phyloP scores from a whole-genome alignment of 225 moss, liverwort and hornwort genomes.

The Sphagnum contortum region DNA sequence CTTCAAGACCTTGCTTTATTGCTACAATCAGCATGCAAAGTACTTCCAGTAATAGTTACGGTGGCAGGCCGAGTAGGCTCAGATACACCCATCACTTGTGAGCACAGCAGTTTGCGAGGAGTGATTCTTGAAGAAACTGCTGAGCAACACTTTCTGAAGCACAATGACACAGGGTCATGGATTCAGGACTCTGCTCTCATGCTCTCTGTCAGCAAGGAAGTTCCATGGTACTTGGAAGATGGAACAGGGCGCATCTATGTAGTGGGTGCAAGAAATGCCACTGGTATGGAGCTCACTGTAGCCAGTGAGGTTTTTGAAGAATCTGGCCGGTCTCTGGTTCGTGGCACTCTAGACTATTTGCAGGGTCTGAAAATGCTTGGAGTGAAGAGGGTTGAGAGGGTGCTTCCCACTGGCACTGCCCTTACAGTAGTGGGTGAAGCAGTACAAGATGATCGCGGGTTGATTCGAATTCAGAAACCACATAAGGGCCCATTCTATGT shows the following conservation, averaged over 20 bases:
- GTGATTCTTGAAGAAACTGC: slow-evolving; percentile 96
- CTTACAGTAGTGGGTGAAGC: slow-evolving; percentile 96
- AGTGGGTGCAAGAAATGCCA: slow-evolving; percentile 84
- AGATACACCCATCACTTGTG: slow-evolving; percentile 79
- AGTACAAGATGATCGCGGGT: slow-evolving; percentile 79
- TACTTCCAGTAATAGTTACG: slow-evolving; percentile 82
- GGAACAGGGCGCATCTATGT: slow-evolving; percentile 77
- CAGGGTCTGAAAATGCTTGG: slow-evolving; percentile 99
- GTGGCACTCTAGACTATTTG: slow-evolving; percentile 94
- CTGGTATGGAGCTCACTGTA: slow-evolving; percentile 92
- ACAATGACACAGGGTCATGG: slow-evolving; percentile 98
- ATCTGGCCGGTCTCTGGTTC: slow-evolving; percentile 93
- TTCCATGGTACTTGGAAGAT: slow-evolving; percentile 96
- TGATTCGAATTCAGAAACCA: slow-evolving; percentile 84
- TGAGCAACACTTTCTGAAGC: slow-evolving; percentile 96
- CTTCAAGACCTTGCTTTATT: slow-evolving; percentile 70
- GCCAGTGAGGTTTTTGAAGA: slow-evolving; percentile 97
- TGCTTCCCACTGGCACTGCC: slow-evolving; percentile 87
- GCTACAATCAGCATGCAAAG: slow-evolving; percentile 82
- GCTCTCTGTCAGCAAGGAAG: slow-evolving; percentile 95
- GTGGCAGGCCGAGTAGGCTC: slow-evolving; percentile 93
- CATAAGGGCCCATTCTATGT: slow-evolving; percentile 97
- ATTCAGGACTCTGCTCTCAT: slow-evolving; percentile 97
- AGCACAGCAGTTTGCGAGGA: slow-evolving; percentile 84
- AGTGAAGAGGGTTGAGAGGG: slow-evolving; percentile 92